A percentile compares a stretch with the other conserved stretches of the same genome.
Evolutionary conservation across 1,139 yeast species (phyloP).

Genomic region (Yamadazyma friedrichii): DNA sequence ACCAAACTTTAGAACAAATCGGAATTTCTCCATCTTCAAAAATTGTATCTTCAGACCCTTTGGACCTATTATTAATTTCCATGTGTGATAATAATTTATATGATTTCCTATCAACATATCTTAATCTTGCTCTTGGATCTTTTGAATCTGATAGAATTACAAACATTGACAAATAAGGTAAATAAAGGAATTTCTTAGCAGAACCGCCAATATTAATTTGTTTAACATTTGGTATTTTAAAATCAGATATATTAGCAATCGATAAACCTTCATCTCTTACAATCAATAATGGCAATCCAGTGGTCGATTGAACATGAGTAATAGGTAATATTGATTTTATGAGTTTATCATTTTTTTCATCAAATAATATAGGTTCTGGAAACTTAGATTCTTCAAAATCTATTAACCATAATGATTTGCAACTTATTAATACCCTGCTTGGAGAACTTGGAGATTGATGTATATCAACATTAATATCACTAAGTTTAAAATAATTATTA

Average conservation of each 20-base stretch:
- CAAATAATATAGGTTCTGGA: conserved; percentile 45
- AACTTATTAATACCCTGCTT: conserved; percentile 25
- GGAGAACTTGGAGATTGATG: conserved; percentile 11
- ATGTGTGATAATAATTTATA: conserved; percentile 20
- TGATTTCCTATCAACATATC: conserved; percentile 35
- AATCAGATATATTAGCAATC: conserved; percentile 29
- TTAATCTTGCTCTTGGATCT: conserved; percentile 23
- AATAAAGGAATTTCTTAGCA: conserved; percentile 35
- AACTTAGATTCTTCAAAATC: conserved; percentile 27
- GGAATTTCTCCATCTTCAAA: conserved; percentile 38
- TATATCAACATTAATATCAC: conserved; percentile 20
- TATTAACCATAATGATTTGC: conserved; percentile 45
- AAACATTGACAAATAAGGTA: conserved; percentile 34
- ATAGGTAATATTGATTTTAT: conserved; percentile 18
- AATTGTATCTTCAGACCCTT: conserved; percentile 18
- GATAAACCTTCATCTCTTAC: conserved; percentile 53
- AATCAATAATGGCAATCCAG: conserved; percentile 15
- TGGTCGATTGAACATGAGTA: background rate
- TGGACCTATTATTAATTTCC: conserved; percentile 21
- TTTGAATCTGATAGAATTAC: conserved; percentile 38
- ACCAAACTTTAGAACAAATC: conserved; percentile 25
- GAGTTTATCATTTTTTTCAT: conserved; percentile 30
- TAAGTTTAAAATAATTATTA: conserved; percentile 20
- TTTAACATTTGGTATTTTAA: conserved; percentile 25
- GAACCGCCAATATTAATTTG: conserved; percentile 37